These are phyloP conservation scores for Vigna unguiculata DNA, from an alignment of 306 rosid genomes.

Conservation along the genomic window DNA sequence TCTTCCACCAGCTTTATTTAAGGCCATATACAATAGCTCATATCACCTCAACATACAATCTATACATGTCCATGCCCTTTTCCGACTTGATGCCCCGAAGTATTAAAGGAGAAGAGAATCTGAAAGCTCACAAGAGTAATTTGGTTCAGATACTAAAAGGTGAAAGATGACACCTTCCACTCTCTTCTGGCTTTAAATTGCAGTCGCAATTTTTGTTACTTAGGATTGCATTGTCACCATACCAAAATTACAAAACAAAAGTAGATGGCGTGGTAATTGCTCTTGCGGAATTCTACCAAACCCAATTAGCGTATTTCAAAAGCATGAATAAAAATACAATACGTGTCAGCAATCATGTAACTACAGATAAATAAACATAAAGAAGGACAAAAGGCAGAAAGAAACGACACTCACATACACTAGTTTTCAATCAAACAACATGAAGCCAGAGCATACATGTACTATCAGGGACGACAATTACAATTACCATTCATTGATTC, in stretches of 20 bases:
- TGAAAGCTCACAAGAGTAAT: background rate
- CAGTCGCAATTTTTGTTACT: background rate
- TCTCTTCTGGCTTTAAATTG: background rate
- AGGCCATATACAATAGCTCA: background rate
- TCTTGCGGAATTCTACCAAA: background rate
- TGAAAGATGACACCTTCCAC: background rate
- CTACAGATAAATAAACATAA: no score
- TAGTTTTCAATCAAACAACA: background rate
- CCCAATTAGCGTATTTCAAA: background rate
- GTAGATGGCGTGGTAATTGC: background rate
- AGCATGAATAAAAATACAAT: background rate
- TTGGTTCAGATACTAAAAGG: slow-evolving; percentile 1
- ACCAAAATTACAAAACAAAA: background rate
- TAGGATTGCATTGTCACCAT: background rate
- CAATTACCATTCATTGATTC: background rate
- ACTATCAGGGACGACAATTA: background rate
- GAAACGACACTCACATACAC: background rate
- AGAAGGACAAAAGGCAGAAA: no score
- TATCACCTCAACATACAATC: background rate
- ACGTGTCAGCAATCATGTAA: background rate
- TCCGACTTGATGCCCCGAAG: background rate
- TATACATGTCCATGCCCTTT: background rate
- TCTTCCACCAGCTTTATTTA: background rate
- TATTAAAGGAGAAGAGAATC: background rate
- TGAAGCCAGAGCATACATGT: background rate